Conservation (phyloP, 2,329 filamentous ascomycete genomes). For the Ascochyta lentis region DNA sequence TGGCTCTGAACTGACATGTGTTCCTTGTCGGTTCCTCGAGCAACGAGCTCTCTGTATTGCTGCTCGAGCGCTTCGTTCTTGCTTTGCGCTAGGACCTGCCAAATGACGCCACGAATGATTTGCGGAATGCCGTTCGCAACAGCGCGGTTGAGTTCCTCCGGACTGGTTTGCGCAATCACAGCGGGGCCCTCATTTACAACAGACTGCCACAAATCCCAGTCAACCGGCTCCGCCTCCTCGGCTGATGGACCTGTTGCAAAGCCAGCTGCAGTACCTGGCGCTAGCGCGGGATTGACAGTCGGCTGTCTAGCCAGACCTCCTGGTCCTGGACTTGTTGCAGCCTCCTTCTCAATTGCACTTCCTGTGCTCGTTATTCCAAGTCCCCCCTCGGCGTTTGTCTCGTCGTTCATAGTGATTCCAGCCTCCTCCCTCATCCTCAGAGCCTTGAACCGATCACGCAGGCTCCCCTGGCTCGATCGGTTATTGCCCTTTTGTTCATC, state of each 20-base stretch:
- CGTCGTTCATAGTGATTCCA: slow-evolving; percentile 48
- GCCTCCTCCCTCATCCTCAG: slow-evolving; percentile 55
- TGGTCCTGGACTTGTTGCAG: slow-evolving; percentile 39
- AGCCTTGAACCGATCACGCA: slow-evolving; percentile 56
- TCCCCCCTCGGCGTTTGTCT: slow-evolving; percentile 56
- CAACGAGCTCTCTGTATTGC: slow-evolving; percentile 82
- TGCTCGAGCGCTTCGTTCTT: slow-evolving; percentile 89
- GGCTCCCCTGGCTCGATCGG: slow-evolving; percentile 49
- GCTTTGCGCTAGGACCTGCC: slow-evolving; percentile 96
- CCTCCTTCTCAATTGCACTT: slow-evolving; percentile 43
- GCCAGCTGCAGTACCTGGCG: slow-evolving; percentile 85
- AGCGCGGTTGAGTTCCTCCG: slow-evolving; percentile 86
- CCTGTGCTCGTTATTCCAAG: slow-evolving; percentile 54
- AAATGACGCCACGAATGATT: slow-evolving; percentile 96
- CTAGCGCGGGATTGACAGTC: slow-evolving; percentile 72
- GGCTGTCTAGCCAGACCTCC: slow-evolving; percentile 59
- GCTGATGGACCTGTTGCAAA: slow-evolving; percentile 77
- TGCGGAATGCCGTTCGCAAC: slow-evolving; percentile 94
- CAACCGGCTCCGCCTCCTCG: slow-evolving; percentile 75
- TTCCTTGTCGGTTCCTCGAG: slow-evolving; percentile 82
- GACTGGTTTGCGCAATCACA: slow-evolving; percentile 83
- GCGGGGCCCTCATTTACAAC: slow-evolving; percentile 94
- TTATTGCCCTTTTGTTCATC: slow-evolving; percentile 37
- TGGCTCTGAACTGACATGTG: slow-evolving; percentile 32
- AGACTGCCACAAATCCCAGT: slow-evolving; percentile 98